Evolutionary conservation across 148 eudicot genomes (phyloP), one percentile per base, ranked within the genome.

Genomic region (Silene uniflora): DNA sequence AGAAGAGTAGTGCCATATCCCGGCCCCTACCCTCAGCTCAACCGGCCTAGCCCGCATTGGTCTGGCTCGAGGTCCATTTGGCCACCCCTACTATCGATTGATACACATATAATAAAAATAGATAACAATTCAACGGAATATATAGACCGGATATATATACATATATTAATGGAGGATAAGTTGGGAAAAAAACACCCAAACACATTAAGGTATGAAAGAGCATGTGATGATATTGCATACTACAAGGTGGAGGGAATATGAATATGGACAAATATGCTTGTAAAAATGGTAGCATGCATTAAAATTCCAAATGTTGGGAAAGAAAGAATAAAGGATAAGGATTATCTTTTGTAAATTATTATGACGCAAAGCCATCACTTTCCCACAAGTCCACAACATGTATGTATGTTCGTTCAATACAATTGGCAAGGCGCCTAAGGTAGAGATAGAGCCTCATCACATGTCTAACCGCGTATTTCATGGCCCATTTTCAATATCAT

Each of bases 391-490:
- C 44, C 21, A 23, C 32, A 74, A 49, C 75, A 73, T 73, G 65
- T 3, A 49, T 52, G 56, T 10, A 10, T 11, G 14, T 49, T 49
- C 13, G 52, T 0, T 49, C 5, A 52, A 11, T 11, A 18, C 56
- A 19, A 60, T 42, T 24, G 13, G 27, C 9, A 24, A 25, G 71
- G 24, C 66, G 70, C 80, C 80, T 21, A 78, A 55, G 54, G 35
- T 29, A 29, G 1, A n/a, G n/a, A n/a, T 29, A 32, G 35, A 2
- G 35, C 5, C 64, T 54, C 27, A 18, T 62, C 76, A 72, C 80
- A 72, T 78, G 80, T 49, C 23, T 63, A 63, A 78, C 54, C 75
- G 76, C 80, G 80, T 77, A 60, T 29, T 52, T 49, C 35, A 72
- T 55, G 75, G 56, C 12, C 25, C 22, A 56, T 22, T 62, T 9